phyloP scores from a whole-genome alignment of 371 early-diverging fungal species.

The Mucor racemosus region DNA sequence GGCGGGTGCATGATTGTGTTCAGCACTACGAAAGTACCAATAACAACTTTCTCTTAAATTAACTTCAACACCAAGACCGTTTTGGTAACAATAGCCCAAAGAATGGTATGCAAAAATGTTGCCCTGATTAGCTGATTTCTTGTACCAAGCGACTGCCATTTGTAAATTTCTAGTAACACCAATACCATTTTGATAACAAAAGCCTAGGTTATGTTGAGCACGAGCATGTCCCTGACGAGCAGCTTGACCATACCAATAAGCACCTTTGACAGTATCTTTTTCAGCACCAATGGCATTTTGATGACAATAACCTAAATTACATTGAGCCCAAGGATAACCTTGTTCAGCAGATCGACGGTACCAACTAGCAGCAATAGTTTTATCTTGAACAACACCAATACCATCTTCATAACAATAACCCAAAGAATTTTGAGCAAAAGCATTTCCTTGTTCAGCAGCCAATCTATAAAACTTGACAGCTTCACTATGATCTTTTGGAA shows the following conservation, averaged over 20 bases:
- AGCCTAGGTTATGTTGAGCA: constrained; percentile 86
- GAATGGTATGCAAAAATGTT: constrained; percentile 83
- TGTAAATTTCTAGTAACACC: constrained; percentile 66
- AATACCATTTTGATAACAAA: constrained; percentile 83
- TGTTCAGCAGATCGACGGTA: constrained; percentile 73
- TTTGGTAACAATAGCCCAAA: constrained; percentile 89
- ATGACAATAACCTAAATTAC: constrained; percentile 83
- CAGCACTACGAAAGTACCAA: constrained; percentile 73
- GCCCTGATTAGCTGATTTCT: constrained; percentile 72
- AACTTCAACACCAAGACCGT: constrained; percentile 81
- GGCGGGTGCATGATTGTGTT: constrained; percentile 67
- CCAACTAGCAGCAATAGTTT: constrained; percentile 52
- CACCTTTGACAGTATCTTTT: constrained; percentile 62
- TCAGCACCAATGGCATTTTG: constrained; percentile 84
- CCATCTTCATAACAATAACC: constrained; percentile 84
- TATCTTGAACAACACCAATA: constrained; percentile 63
- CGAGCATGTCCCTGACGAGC: constrained; percentile 81
- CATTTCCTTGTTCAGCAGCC: constrained; percentile 77
- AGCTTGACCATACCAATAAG: constrained; percentile 80
- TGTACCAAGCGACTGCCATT: constrained; percentile 73
- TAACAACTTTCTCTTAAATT: constrained; percentile 71
- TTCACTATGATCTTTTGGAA: constrained; percentile 61
- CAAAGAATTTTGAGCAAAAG: constrained; percentile 80
- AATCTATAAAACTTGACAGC: constrained; percentile 77
- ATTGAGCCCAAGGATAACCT: constrained; percentile 65